Evolutionary conservation across 2,329 filamentous ascomycete genomes (phyloP), one percentile per base, ranked within the genome.

Genomic region (Drechslerella dactyloides): DNA sequence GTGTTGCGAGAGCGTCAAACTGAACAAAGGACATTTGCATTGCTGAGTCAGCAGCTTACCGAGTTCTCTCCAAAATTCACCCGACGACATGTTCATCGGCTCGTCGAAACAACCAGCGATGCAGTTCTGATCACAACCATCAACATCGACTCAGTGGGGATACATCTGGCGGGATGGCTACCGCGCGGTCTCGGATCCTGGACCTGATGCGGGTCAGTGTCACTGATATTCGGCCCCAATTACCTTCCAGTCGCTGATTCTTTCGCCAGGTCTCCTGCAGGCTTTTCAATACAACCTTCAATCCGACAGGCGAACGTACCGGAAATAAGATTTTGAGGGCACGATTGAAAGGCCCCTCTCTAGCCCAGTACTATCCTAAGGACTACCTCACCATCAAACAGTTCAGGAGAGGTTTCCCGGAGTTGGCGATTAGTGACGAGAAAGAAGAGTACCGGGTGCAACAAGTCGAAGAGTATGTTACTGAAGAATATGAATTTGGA

Each of bases 291-390:
- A 90, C 90, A 56, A 93, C 89, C 59, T 97, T 88, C 84, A 99
- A 99, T 81, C 94, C 94, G 24, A 85, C 91, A 62, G 83, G 87
- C 76, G 80, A 89, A 73, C 90, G 94, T 73, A 86, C 91, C 76
- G 94, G 94, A 78, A 97, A 94, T 82, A 96, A 94, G 81, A 84
- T 99, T 79, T 84, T 99, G 70, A 90, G 93, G 78, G 90, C 97
- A 80, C 87, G 93, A 78, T 83, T 97, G 74, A 87, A 86, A 78
- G 94, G 94, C n/a, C 90, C 92, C 30, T 82, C 89, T 0, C 82
- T 97, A 74, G 89, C 88, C 42, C 85, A 90, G 66, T 99, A 97
- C 84, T 99, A 99, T 79, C 94, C 94, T 1, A 87, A 88, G 75
- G 89, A 84, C 73, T 82, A 89, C 15, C 86, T 86, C 23, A 88